Evolutionary conservation across 495 filamentous ascomycete genomes (phyloP), one percentile per base, ranked within the genome.

Genomic region (Aspergillus conjunctus): DNA sequence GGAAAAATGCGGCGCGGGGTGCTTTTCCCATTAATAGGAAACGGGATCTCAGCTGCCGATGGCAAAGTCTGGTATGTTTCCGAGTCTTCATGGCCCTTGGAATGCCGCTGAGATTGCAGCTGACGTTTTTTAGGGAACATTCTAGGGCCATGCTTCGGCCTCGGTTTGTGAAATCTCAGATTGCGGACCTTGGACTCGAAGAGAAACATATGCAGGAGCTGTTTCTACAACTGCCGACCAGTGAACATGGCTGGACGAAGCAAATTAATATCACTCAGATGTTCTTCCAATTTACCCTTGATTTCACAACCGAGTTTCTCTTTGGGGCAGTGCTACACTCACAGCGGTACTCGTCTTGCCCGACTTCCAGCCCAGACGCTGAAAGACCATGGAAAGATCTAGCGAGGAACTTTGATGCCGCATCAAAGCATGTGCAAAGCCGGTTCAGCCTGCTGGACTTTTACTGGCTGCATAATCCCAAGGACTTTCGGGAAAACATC

Each of bases 11-110:
- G 79, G 45, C 61, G 54, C 11, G 14, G 39, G n/a, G 61, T 64
- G n/a, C 74, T 82, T 39, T 54, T 59, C 5, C 67, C 76, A 14
- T 58, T 85, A 7, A 61, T 86, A 1, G 83, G 83, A 7, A 54
- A 68, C 31, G 76, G 80, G 0, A 85, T 91, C 60, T 90, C 91
- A 72, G 81, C 81, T 17, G 73, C 76, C 12, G 87, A 91, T 67
- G 88, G 88, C 0, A 60, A 68, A 3, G 72, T 71, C 11, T 91
- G 88, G 87, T 62, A 39, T 39, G 34, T 3, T 39, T 2, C 10
- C 3, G 9, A 39, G 9, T 39, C 3, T 39, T 39, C 9, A 2
- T 39, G 34, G 34, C 15, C 3, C 15, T 39, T 37, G 6, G 7
- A 37, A 37, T 37, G 33, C 33, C 6, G 12, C 33, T 37, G 7